Conservation (phyloP, 1,284 basidiomycete species). For the Mycosarcoma mackinlayi region DNA sequence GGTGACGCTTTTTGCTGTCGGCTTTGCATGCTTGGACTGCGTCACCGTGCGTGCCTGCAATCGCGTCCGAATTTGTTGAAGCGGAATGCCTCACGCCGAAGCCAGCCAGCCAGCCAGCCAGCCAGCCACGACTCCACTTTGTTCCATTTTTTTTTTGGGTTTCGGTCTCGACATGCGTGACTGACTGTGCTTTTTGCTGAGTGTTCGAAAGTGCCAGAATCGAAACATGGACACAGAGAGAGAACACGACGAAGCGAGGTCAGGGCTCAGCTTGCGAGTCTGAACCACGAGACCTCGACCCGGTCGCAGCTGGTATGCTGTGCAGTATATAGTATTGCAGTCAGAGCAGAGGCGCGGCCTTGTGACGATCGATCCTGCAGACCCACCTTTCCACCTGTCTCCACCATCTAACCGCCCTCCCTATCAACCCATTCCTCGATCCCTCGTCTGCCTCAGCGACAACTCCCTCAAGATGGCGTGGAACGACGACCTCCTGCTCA, state of each 20-base stretch:
- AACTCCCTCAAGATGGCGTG: slow-evolving; percentile 35
- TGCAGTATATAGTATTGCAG: no score
- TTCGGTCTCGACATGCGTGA: no score
- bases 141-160: no score
- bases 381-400: no score
- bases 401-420: neutral
- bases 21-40: slow-evolving; percentile 17
- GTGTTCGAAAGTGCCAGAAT: slow-evolving; percentile 8
- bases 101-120: no score
- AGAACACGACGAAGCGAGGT: neutral
- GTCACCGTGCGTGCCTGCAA: slow-evolving; percentile 23
- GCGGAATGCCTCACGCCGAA: no score
- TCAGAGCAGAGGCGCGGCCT: no score
- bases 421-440: no score
- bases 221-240: neutral
- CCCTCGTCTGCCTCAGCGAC: neutral
- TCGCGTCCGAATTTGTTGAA: neutral
- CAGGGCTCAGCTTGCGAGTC: neutral
- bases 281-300: neutral
- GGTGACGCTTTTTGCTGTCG: neutral
- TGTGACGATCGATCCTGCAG: no score
- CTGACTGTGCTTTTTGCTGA: slow-evolving; percentile 8
- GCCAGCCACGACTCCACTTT: no score
- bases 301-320: no score
- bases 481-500: slow-evolving; percentile 57